Base-by-base conservation (phyloP, 768 basidiomycete species). In the Auriculariales sp. region DNA sequence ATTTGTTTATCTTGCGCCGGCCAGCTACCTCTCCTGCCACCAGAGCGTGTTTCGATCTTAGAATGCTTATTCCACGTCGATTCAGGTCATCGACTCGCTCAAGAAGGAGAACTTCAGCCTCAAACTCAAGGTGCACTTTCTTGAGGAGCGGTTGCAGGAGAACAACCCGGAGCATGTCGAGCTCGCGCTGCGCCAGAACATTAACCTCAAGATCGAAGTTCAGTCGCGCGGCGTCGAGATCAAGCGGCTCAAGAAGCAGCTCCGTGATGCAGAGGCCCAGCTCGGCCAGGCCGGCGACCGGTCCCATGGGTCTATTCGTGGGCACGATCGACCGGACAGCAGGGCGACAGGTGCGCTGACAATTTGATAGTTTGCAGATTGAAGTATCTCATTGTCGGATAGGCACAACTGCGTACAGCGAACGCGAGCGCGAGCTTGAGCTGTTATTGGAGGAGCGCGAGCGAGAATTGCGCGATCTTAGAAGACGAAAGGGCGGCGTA, bases 101-200 rank as follows among this genome's bases (percentile, higher is more conserved):
- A 92, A 94, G 69, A 95, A 93, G 63, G 93, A 98, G 63, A 94
- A 94, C 71, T 97, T 98, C 64, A 84, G 83, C 59, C 81, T 99
- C 61, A 95, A 97, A 64, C 76, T 98, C 47, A 87, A 91, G 52
- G 87, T 97, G 3, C 91, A 95, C 61, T 94, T 95, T 62, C 76
- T 95, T 35, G 89, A 97, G 64, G 91, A 98, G 59, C 82, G 88
- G 39, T 75, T 99, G 14, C 83, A 84, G 2, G 80, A 88, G 57
- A 78, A 92, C 45, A 85, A 87, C 0, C 90, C 91, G 0, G 91
- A 94, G 62, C 85, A 95, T 59, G 85, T 93, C 62, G 86, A 95
- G 58, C 83, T 85, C 3, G 86, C 84, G 3, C 75, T 90, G 51
- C 89, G 92, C 57, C 89, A 94, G 65, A 94, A 94, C 58, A 87